Percentiles rank a stretch among this genome's conserved stretches.
These are phyloP conservation scores for Exserohilum rostratum DNA, from an alignment of 2,329 filamentous ascomycete genomes.

Conservation along the genomic window DNA sequence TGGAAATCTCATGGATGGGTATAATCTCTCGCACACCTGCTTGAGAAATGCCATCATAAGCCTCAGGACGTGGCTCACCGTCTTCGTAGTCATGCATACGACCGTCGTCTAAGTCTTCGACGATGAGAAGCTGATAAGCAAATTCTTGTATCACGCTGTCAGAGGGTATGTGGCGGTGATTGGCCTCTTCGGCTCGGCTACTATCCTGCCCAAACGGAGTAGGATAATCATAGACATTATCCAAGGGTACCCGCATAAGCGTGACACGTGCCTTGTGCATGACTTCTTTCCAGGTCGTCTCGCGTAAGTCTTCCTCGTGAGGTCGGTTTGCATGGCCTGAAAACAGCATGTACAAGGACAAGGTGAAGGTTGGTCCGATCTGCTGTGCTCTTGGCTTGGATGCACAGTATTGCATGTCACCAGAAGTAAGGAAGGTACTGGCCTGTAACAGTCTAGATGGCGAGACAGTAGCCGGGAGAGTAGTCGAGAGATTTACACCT, in stretches of 20 bases:
- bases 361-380: slow-evolving; percentile 82
- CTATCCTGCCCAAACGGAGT: slow-evolving; percentile 26
- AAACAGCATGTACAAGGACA: slow-evolving; percentile 96
- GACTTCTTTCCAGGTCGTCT: slow-evolving; percentile 92
- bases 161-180: slow-evolving; percentile 44
- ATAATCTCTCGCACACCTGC: slow-evolving; percentile 71
- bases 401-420: slow-evolving; percentile 80
- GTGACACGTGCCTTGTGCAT: slow-evolving; percentile 90
- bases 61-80: slow-evolving; percentile 59
- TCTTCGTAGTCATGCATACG: slow-evolving; percentile 71
- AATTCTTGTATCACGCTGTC: slow-evolving; percentile 66
- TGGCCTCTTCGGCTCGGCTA: slow-evolving; percentile 19
- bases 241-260: slow-evolving; percentile 72
- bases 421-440: slow-evolving; percentile 85
- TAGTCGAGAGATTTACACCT: slow-evolving; percentile 82
- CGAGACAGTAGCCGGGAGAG: slow-evolving; percentile 80
- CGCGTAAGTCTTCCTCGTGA: slow-evolving; percentile 63
- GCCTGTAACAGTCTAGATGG: slow-evolving; percentile 90
- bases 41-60: slow-evolving; percentile 64
- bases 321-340: slow-evolving; percentile 71
- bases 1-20: slow-evolving; percentile 78
- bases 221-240: slow-evolving; percentile 57
- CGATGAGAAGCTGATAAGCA: slow-evolving; percentile 78
- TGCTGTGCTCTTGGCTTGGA: slow-evolving; percentile 70
- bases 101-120: slow-evolving; percentile 80